phyloP scores from a whole-genome alignment of 768 basidiomycete genomes.

The Leccinum sublutescens region DNA sequence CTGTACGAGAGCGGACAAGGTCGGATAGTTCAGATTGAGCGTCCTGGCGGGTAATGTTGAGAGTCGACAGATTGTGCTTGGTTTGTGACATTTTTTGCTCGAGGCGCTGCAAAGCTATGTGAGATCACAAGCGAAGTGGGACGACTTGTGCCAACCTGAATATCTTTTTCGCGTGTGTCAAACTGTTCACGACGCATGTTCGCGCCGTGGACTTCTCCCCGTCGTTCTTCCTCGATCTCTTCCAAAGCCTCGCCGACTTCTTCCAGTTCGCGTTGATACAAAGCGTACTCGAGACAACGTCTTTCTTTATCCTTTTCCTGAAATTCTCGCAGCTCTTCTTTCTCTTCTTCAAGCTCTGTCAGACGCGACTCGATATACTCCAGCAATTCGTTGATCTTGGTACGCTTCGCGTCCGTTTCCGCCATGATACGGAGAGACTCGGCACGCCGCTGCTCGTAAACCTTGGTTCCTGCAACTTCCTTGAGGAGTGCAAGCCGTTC shows the following conservation, averaged over 20 bases:
- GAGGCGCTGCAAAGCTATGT: slow-evolving; percentile 50
- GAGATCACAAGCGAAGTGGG: neutral
- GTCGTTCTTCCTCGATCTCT: slow-evolving; percentile 80
- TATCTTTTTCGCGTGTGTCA: slow-evolving; percentile 79
- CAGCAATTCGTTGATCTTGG: slow-evolving; percentile 87
- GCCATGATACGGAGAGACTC: slow-evolving; percentile 97
- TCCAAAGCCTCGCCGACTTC: slow-evolving; percentile 86
- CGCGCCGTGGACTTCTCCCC: slow-evolving; percentile 78
- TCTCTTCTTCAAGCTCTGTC: slow-evolving; percentile 93
- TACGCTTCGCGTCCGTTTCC: slow-evolving; percentile 90
- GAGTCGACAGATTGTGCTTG: slow-evolving; percentile 69
- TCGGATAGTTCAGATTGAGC: slow-evolving; percentile 84
- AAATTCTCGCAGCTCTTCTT: slow-evolving; percentile 95
- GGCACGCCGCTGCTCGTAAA: slow-evolving; percentile 90
- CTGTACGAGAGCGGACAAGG: slow-evolving; percentile 78
- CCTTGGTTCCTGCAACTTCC: slow-evolving; percentile 97
- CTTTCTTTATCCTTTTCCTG: slow-evolving; percentile 95
- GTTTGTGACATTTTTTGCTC: slow-evolving; percentile 70
- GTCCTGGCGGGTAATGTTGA: slow-evolving; percentile 67
- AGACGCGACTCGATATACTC: slow-evolving; percentile 90
- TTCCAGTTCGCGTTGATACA: slow-evolving; percentile 87
- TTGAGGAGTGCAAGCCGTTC: slow-evolving; percentile 94
- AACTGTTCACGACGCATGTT: slow-evolving; percentile 82
- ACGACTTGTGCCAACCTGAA: slow-evolving; percentile 53
- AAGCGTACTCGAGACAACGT: slow-evolving; percentile 90